These are phyloP conservation scores for Tetradesmus obliquus DNA, from an alignment of 139 green algal species.

Conservation along the genomic window DNA sequence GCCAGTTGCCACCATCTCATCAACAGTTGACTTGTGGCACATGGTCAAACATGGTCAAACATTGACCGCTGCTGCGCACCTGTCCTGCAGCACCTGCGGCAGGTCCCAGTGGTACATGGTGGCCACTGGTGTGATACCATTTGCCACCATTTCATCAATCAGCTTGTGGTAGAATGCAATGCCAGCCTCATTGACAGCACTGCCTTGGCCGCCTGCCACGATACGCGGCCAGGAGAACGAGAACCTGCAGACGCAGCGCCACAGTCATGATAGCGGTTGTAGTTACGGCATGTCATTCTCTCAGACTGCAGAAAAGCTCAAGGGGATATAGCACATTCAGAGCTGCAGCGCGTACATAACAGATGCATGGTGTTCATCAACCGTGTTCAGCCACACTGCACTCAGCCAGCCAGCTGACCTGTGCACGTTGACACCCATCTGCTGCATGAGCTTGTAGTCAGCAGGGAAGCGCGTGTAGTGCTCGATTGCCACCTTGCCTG, in stretches of 20 bases:
- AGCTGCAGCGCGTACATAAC: background rate
- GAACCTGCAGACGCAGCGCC: constrained; percentile 12
- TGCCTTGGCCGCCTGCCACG: constrained; percentile 46
- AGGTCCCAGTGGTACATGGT: constrained; percentile 60
- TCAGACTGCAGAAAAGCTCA: background rate
- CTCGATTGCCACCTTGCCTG: constrained; percentile 44
- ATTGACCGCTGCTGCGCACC: background rate
- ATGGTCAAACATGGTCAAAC: background rate
- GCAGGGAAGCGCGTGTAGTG: constrained; percentile 29
- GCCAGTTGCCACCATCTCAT: constrained; percentile 21
- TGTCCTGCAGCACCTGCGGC: constrained; percentile 40
- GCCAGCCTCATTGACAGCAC: constrained; percentile 39
- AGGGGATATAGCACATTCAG: too few species aligned
- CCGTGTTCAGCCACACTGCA: too few species aligned
- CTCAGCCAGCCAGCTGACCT: background rate
- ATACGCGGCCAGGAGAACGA: constrained; percentile 65
- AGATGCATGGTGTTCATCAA: background rate
- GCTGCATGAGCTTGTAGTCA: constrained; percentile 41
- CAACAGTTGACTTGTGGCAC: background rate
- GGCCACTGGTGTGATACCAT: constrained; percentile 20
- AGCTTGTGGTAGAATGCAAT: constrained; percentile 68
- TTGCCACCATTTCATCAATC: constrained; percentile 50
- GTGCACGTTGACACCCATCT: constrained; percentile 44
- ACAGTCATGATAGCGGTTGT: too few species aligned
- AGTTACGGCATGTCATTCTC: background rate